These are phyloP conservation scores for Nitzschia sp. DNA, from an alignment of 108 stramenopile genomes.

Conservation along the genomic window DNA sequence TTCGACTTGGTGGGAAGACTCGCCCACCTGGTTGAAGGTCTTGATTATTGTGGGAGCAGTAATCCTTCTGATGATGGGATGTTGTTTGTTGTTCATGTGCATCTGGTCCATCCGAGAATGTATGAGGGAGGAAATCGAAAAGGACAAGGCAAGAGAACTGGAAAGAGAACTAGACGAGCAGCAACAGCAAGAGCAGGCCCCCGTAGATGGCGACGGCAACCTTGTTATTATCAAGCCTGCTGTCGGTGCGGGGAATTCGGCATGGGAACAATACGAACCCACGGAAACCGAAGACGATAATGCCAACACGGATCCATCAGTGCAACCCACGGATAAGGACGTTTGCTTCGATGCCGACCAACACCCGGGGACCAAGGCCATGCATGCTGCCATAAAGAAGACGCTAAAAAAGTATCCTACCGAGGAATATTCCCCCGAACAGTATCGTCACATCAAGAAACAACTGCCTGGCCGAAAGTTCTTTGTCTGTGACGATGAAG, in stretches of 20 bases:
- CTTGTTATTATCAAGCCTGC: not conserved
- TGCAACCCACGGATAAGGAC: slow-evolving; percentile 12
- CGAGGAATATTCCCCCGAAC: slow-evolving; percentile 19
- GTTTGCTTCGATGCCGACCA: slow-evolving; percentile 24
- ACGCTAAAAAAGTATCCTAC: slow-evolving; percentile 18
- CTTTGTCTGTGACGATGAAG: slow-evolving; percentile 15
- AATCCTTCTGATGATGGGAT: slow-evolving; percentile 1
- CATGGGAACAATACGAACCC: not conserved
- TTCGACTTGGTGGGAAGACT: slow-evolving; percentile 6
- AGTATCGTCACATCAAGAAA: slow-evolving; percentile 27
- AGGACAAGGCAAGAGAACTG: not conserved
- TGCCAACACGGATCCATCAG: not conserved
- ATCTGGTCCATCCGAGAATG: not conserved
- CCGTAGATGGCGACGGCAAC: not conserved
- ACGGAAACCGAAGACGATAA: not conserved
- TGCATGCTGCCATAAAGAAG: slow-evolving; percentile 11
- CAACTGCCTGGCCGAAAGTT: slow-evolving; percentile 19
- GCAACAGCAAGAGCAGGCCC: not conserved
- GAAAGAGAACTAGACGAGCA: not conserved
- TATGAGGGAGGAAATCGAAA: not conserved
- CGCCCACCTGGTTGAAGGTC: slow-evolving; percentile 11
- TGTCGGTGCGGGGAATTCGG: not conserved
- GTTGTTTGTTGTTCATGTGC: slow-evolving; percentile 5
- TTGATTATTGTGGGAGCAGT: slow-evolving; percentile 2
- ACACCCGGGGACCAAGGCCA: slow-evolving; percentile 27